Evolutionary conservation across 139 green algal species (phyloP).

Genomic region (Coccomyxa sp.): DNA sequence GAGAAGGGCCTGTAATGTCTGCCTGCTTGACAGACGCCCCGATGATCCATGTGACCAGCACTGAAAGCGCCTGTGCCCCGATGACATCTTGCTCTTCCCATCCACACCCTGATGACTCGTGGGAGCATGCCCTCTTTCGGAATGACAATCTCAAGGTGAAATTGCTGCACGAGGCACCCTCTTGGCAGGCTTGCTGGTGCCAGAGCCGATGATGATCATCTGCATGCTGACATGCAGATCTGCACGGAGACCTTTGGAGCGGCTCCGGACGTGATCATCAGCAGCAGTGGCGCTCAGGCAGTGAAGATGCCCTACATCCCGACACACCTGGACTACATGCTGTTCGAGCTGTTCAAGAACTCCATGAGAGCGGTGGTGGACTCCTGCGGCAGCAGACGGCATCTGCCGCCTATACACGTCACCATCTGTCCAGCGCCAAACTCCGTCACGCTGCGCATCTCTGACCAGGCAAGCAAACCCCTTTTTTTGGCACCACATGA

Average conservation of each 20-base stretch:
- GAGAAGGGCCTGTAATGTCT: no score
- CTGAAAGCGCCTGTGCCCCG: no score
- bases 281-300: slow-evolving; percentile 32
- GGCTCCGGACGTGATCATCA: slow-evolving; percentile 63
- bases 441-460: slow-evolving; percentile 18
- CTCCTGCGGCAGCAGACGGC: neutral
- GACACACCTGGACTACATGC: slow-evolving; percentile 91
- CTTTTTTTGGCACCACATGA: no score
- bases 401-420: slow-evolving; percentile 55
- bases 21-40: no score
- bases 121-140: no score
- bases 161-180: no score
- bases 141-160: no score
- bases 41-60: no score
- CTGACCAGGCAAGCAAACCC: neutral
- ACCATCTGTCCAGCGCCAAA: slow-evolving; percentile 53
- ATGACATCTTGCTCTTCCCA: no score
- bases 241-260: slow-evolving; percentile 78
- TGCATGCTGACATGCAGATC: slow-evolving; percentile 38
- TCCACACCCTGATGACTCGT: no score
- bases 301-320: slow-evolving; percentile 79
- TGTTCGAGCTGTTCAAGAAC: slow-evolving; percentile 90
- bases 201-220: no score
- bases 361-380: slow-evolving; percentile 60
- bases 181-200: no score